phyloP scores from a whole-genome alignment of 2,329 filamentous ascomycete genomes.

The Bipolaris victoriae region DNA sequence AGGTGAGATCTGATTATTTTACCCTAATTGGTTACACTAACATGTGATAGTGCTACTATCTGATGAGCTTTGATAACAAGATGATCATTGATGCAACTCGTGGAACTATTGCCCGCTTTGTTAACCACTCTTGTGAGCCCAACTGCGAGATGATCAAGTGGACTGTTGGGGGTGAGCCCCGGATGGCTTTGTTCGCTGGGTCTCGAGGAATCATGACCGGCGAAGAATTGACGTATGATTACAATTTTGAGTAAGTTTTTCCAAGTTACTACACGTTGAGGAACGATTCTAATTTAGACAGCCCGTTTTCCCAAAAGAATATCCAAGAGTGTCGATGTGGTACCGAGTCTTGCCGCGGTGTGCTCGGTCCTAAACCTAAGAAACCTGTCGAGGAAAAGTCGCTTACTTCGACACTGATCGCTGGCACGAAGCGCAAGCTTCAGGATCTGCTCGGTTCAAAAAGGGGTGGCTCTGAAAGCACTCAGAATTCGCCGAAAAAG shows the following conservation, averaged over 20 bases:
- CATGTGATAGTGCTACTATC: conserved; percentile 79
- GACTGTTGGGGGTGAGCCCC: conserved; percentile 90
- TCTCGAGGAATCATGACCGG: conserved; percentile 89
- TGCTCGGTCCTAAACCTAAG: conserved; percentile 63
- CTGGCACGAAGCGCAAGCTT: conserved; percentile 46
- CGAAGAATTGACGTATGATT: conserved; percentile 95
- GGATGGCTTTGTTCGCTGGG: conserved; percentile 96
- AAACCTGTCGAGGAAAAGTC: conserved; percentile 50
- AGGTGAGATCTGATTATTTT: conserved; percentile 61
- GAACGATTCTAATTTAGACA: conserved; percentile 21
- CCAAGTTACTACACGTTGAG: neutral
- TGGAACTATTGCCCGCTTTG: conserved; percentile 94
- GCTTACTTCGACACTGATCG: conserved; percentile 36
- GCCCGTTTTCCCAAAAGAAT: conserved; percentile 61
- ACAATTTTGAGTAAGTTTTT: conserved; percentile 68
- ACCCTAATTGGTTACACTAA: conserved; percentile 20
- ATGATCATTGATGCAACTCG: conserved; percentile 98
- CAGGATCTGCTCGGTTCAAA: conserved; percentile 36
- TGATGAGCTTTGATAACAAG: conserved; percentile 98
- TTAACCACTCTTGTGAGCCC: conserved; percentile 95
- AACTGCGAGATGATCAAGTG: conserved; percentile 99
- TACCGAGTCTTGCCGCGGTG: conserved; percentile 64
- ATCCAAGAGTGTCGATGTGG: conserved; percentile 70
- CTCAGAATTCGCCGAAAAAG: conserved; percentile 40
- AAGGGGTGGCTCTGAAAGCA: conserved; percentile 29